Conservation (phyloP, 2,329 filamentous ascomycete species). For the Pseudogymnoascus sp. region DNA sequence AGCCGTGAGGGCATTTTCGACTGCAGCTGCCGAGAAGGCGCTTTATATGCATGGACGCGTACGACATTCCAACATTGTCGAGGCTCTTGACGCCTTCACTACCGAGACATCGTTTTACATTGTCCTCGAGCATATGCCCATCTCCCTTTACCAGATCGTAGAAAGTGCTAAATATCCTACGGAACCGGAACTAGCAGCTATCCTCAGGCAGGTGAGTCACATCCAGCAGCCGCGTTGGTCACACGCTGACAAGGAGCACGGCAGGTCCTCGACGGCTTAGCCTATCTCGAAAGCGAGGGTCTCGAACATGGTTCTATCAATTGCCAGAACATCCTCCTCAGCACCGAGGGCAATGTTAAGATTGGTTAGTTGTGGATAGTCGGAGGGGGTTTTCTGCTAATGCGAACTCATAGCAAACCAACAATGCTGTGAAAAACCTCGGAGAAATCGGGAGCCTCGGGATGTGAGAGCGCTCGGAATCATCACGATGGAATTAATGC, state of each 20-base stretch:
- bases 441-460: conserved; percentile 10
- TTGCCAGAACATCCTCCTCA: not conserved
- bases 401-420: conserved; percentile 12
- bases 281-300: not conserved
- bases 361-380: conserved; percentile 2
- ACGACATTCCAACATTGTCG: conserved; percentile 16
- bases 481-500: conserved; percentile 30
- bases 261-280: conserved; percentile 9
- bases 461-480: conserved; percentile 22
- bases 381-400: not conserved
- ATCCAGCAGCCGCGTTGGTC: not conserved
- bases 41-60: conserved; percentile 15
- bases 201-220: not conserved
- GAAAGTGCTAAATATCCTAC: not conserved
- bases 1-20: conserved; percentile 18
- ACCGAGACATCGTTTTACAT: not conserved
- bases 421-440: conserved; percentile 9
- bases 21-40: conserved; percentile 12
- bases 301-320: not conserved
- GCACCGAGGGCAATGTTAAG: not conserved
- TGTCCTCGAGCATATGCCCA: not conserved
- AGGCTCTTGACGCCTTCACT: conserved; percentile 17
- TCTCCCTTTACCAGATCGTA: not conserved
- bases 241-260: not conserved
- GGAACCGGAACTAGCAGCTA: conserved; percentile 1